Conservation (phyloP, 352 stramenopile species). For the Peronospora belbahrii region DNA sequence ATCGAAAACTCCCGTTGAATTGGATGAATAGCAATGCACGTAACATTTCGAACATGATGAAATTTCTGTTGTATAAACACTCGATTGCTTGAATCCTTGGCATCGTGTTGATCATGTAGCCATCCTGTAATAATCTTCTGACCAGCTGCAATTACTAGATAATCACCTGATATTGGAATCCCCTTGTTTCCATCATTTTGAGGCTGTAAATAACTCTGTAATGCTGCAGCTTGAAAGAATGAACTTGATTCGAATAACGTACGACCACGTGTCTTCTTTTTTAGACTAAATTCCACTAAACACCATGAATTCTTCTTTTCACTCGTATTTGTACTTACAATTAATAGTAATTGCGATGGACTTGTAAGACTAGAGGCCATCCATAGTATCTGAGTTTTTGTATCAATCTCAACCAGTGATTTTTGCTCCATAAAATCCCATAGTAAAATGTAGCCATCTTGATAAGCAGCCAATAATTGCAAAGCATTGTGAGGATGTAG, state of each 20-base stretch:
- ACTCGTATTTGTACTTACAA: constrained; percentile 35
- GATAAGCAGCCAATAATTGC: constrained; percentile 62
- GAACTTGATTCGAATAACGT: constrained; percentile 44
- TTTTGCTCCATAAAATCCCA: constrained; percentile 80
- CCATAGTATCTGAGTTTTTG: constrained; percentile 48
- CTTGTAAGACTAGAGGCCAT: constrained; percentile 51
- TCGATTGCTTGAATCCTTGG: constrained; percentile 19
- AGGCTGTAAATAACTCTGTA: constrained; percentile 42
- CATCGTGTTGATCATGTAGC: constrained; percentile 23
- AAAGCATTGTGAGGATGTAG: constrained; percentile 64
- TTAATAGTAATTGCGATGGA: constrained; percentile 55
- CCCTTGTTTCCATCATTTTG: constrained; percentile 1
- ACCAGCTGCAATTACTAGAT: constrained; percentile 38
- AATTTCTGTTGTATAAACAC: constrained; percentile 34
- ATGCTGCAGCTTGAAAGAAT: constrained; percentile 37
- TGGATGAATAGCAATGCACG: constrained; percentile 53
- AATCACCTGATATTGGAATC: constrained; percentile 29
- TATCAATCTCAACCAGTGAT: constrained; percentile 43
- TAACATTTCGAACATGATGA: constrained; percentile 42
- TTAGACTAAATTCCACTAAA: constrained; percentile 66
- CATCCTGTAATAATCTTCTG: constrained; percentile 34
- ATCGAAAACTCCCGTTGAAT: constrained; percentile 45
- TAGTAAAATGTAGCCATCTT: constrained; percentile 52
- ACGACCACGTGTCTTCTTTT: constrained; percentile 45
- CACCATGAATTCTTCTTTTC: constrained; percentile 26